Conservation (phyloP, 2,329 filamentous ascomycete species). For the Alternaria gaisen region DNA sequence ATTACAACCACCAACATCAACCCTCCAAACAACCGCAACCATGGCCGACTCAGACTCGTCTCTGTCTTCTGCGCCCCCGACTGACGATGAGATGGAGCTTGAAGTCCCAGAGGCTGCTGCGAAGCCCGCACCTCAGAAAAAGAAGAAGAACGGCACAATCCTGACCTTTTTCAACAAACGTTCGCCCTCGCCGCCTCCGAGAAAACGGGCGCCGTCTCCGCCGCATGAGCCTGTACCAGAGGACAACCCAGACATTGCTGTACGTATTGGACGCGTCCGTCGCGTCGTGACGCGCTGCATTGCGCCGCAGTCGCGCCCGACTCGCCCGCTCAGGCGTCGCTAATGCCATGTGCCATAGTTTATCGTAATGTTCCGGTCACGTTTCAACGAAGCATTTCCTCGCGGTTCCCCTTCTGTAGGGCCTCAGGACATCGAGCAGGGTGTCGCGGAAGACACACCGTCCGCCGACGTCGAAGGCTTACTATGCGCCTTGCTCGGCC, state of each 20-base stretch:
- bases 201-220: constrained; percentile 85
- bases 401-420: constrained; percentile 89
- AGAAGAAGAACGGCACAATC: constrained; percentile 47
- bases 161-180: constrained; percentile 52
- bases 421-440: constrained; percentile 92
- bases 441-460: constrained; percentile 78
- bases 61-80: constrained; percentile 66
- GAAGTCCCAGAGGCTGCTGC: constrained; percentile 33
- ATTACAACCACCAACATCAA: constrained; percentile 33
- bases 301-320: constrained; percentile 27
- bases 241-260: constrained; percentile 91
- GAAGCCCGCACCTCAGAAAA: constrained; percentile 39
- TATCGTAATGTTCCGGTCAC: constrained; percentile 96
- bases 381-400: constrained; percentile 89
- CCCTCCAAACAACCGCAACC: constrained; percentile 40
- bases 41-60: constrained; percentile 65
- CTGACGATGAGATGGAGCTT: constrained; percentile 63
- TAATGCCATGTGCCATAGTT: constrained; percentile 68
- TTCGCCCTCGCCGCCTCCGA: constrained; percentile 60
- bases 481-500: constrained; percentile 84
- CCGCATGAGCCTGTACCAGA: constrained; percentile 89
- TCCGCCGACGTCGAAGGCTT: constrained; percentile 87
- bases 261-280: constrained; percentile 65
- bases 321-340: constrained; percentile 33
- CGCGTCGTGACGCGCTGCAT: constrained; percentile 48